Base-by-base conservation (phyloP, 2,329 filamentous ascomycete genomes). In the Beauveria sp. region DNA sequence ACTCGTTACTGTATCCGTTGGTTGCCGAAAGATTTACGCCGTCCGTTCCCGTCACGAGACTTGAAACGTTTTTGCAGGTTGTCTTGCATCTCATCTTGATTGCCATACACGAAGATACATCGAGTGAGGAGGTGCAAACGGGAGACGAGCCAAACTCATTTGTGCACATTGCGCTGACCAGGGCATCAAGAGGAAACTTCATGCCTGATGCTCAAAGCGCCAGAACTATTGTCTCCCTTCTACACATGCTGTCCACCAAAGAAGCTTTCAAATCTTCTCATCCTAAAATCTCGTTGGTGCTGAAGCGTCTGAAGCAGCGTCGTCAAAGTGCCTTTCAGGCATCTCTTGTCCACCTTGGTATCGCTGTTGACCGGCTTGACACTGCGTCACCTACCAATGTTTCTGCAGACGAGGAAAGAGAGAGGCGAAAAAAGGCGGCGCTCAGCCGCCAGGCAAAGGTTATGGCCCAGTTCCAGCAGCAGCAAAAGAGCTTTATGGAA, bases 391-490 rank as follows among this genome's bases (percentile, higher is more conserved):
- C 93, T n/a, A 89, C 89, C 16, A 83, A 80, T 61, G 82, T 80
- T 60, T 80, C 84, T 6, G 85, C 81, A 43, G 88, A 90, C 63
- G 88, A 88, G 66, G 90, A 93, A 69, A 83, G 85, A 18, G 90
- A 93, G 73, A 79, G 86, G 64, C 96, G 93, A 79, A 99, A 97
- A 80, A 89, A 90, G 74, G 90, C 93, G 58, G 95, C 95, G 0
- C 77, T 93, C 46, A 93, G 92, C 68, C 86, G 95, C 24, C 93
- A 98, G 74, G 93, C 93, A 2, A 89, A 87, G 69, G 91, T 99
- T 38, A 97, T 99, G 93, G 95, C 93, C 1, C 92, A 97, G 71
- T 97, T 99, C 75, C 95, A 98, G 72, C 89, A 96, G 71, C 93
- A 99, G 71, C 96, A 98, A 72, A 93, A 96, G 75, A 95, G 86